These are phyloP conservation scores for Globisporangium lucens DNA, from an alignment of 352 stramenopile genomes.

Conservation along the genomic window DNA sequence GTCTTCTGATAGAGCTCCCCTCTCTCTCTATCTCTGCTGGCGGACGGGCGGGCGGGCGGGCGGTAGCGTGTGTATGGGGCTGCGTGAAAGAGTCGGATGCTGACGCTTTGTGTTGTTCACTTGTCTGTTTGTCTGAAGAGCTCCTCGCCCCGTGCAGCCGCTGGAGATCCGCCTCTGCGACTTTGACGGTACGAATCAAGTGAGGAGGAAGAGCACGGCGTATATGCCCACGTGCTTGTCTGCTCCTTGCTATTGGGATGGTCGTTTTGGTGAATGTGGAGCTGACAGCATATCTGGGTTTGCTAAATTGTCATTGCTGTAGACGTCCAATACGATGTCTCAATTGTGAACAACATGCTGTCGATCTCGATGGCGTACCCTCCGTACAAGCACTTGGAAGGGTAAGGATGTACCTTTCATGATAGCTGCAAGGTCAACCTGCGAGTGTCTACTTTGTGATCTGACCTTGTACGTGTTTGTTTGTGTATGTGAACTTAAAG, in stretches of 20 bases:
- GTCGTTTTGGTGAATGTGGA: background rate
- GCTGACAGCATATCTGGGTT: background rate
- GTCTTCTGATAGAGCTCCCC: slow-evolving; percentile 15
- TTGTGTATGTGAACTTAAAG: slow-evolving; percentile 20
- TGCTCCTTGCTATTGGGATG: background rate
- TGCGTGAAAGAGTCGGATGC: background rate
- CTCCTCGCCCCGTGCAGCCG: slow-evolving; percentile 66
- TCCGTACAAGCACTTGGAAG: slow-evolving; percentile 66
- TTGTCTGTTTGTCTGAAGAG: slow-evolving; percentile 30
- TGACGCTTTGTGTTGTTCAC: background rate
- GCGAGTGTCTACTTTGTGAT: background rate
- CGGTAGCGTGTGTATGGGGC: background rate
- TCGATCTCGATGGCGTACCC: slow-evolving; percentile 77
- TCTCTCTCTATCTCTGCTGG: background rate
- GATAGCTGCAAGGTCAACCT: background rate
- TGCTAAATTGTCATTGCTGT: slow-evolving; percentile 5
- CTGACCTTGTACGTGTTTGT: background rate
- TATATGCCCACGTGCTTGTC: background rate
- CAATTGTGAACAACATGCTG: slow-evolving; percentile 62
- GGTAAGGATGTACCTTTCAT: slow-evolving; percentile 28
- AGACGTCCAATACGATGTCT: slow-evolving; percentile 86
- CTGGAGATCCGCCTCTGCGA: slow-evolving; percentile 80
- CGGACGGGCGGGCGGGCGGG: background rate
- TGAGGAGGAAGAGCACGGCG: background rate
- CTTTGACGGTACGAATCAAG: slow-evolving; percentile 64